These are phyloP conservation scores for Penicillium sp. DNA, from an alignment of 2,329 filamentous ascomycete species.

Conservation along the genomic window DNA sequence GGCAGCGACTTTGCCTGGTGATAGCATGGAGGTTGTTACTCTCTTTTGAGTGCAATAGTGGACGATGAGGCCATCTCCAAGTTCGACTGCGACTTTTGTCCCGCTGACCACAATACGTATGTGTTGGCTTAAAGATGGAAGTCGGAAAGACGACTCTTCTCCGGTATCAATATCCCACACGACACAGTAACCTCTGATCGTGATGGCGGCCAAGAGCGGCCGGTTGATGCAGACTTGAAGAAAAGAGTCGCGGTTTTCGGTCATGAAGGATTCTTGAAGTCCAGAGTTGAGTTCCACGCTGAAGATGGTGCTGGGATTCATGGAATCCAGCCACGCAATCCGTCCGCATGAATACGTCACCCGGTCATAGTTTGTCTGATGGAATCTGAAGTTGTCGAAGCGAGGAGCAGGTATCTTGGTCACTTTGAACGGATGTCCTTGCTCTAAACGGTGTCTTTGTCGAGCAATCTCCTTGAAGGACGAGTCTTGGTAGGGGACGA, in stretches of 20 bases:
- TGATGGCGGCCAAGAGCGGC: conserved; percentile 4
- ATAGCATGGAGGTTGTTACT: conserved; percentile 11
- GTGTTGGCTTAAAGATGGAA: conserved; percentile 17
- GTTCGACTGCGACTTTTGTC: conserved; percentile 19
- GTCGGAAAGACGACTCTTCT: conserved; percentile 19
- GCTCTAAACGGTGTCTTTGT: conserved; percentile 20
- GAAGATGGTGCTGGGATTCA: neutral
- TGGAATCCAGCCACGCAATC: conserved; percentile 8
- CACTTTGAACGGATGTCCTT: conserved; percentile 17
- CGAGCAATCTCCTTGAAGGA: conserved; percentile 10
- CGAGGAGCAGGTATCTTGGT: neutral
- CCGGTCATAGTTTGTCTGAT: neutral
- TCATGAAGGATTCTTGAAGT: conserved; percentile 3
- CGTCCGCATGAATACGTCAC: conserved; percentile 5
- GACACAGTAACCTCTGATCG: conserved; percentile 19
- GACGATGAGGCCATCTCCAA: conserved; percentile 13
- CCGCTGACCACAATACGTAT: conserved; percentile 17
- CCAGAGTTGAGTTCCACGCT: conserved; percentile 4
- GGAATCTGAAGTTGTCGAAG: neutral
- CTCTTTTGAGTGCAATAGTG: conserved; percentile 19
- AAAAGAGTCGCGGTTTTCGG: conserved; percentile 9
- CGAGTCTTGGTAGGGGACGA: neutral
- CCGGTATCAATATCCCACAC: conserved; percentile 25
- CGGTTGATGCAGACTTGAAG: conserved; percentile 3
- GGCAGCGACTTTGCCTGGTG: conserved; percentile 5